A percentile compares a stretch with the other conserved stretches of the same genome.
Evolutionary conservation across 78 protist genomes (phyloP).

Genomic region (Dictyostelium firmibasis): DNA sequence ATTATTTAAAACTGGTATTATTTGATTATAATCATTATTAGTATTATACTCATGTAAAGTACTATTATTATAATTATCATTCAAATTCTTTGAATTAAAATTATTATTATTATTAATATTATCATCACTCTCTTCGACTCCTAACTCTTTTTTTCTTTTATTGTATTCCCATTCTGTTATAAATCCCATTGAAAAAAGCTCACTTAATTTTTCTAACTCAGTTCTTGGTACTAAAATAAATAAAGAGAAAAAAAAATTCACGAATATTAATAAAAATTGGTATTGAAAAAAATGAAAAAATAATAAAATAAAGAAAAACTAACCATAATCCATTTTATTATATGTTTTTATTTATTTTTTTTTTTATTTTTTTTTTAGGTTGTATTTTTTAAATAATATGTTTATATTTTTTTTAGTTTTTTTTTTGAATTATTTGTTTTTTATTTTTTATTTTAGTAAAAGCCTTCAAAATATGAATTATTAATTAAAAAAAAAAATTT

Average conservation of each 20-base stretch:
- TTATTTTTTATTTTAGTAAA: too few species aligned
- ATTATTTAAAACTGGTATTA: not conserved
- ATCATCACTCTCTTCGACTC: not conserved
- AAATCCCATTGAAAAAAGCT: constrained; percentile 30
- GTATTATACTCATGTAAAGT: not conserved
- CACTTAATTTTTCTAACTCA: constrained; percentile 28
- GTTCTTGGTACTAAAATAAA: not conserved
- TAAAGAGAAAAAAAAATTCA: not conserved
- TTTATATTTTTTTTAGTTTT: too few species aligned
- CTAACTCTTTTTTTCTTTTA: constrained; percentile 35
- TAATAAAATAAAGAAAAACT: not conserved
- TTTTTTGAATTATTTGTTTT: too few species aligned
- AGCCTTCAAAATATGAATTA: too few species aligned
- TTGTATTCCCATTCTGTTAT: constrained; percentile 41
- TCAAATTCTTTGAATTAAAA: not conserved
- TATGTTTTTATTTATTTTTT: too few species aligned
- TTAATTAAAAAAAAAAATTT: too few species aligned
- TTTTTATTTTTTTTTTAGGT: too few species aligned
- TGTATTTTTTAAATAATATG: too few species aligned
- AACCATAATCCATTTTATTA: not conserved
- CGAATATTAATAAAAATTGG: not conserved
- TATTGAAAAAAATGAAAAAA: not conserved
- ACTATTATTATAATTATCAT: not conserved
- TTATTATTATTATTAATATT: not conserved
- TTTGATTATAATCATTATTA: not conserved